Base-by-base conservation (phyloP, 108 stramenopile species). In the Cylindrotheca fusiformis region DNA sequence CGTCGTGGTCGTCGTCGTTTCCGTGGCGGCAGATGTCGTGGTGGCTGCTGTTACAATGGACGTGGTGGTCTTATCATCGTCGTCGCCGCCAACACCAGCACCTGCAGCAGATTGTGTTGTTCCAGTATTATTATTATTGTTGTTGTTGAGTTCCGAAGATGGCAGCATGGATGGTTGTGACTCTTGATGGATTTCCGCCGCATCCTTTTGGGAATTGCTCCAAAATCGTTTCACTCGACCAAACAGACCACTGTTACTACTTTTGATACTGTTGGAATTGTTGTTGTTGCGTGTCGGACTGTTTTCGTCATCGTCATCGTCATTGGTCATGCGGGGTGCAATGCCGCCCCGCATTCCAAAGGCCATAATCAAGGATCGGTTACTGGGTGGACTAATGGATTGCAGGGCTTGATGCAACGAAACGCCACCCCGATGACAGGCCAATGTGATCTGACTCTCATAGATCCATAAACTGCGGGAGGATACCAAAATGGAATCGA, bases 381-480 rank as follows among this genome's bases (percentile, higher is more conserved):
- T n/a, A n/a, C n/a, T n/a, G 1, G 89, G 89, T 21, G 92, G 92
- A 2, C 55, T 12, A n/a, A 94, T 75, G 8, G 84, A 71, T 22
- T 72, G 51, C 23, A 94, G 68, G 1, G 92, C 88, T 52, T 90
- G 76, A 19, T 83, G 73, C 19, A 85, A 55, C 33, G 74, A 67
- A 33, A 94, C 80, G 22, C 85, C 85, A 24, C 80, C 87, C 26
- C 55, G 86, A 44, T 89, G 85, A 66, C 88, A 88, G 12, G 87
- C 87, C 25, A 87, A 27, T 3, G 85, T 87, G 22, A 94, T 84
- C 68, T 94, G 87, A 10, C 79, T 76, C 65, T 94, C 92, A 74
- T 88, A 94, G 4, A 88, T 85, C 85, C 85, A 90, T 4, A 94
- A 63, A 44, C 85, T 77, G 3, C 89, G 80, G 47, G 80, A 82